phyloP scores from a whole-genome alignment of 2,329 filamentous ascomycete genomes.

The Salinomyces thailandicus region DNA sequence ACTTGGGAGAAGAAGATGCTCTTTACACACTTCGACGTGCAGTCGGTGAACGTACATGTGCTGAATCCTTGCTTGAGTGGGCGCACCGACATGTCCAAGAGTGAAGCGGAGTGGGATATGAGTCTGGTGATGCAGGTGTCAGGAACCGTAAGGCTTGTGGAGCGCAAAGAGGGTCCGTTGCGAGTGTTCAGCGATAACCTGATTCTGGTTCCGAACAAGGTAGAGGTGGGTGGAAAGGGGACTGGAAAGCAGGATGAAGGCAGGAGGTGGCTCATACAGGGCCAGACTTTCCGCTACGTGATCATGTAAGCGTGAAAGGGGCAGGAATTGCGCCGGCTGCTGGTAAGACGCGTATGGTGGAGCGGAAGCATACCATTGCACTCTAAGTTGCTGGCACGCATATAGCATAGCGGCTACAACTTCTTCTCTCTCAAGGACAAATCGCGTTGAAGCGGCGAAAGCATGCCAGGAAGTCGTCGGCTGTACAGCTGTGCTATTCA shows the following conservation, averaged over 20 bases:
- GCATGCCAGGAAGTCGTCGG: too few species aligned
- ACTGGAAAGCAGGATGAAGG: slow-evolving; percentile 23
- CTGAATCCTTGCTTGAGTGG: slow-evolving; percentile 48
- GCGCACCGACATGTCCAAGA: slow-evolving; percentile 19
- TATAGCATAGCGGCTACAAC: too few species aligned
- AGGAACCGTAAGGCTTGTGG: slow-evolving; percentile 59
- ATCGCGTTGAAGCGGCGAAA: too few species aligned
- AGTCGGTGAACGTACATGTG: slow-evolving; percentile 67
- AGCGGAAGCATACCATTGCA: too few species aligned
- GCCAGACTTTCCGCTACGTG: slow-evolving; percentile 34
- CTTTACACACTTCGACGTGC: slow-evolving; percentile 58
- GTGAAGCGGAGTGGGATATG: slow-evolving; percentile 47
- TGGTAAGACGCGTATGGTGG: too few species aligned
- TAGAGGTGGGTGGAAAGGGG: slow-evolving; percentile 21
- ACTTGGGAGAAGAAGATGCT: slow-evolving; percentile 59
- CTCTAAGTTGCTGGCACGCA: too few species aligned
- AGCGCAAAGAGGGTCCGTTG: slow-evolving; percentile 48
- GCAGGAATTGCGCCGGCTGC: too few species aligned
- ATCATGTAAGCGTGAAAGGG: too few species aligned
- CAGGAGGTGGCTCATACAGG: slow-evolving; percentile 32
- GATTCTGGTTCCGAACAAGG: slow-evolving; percentile 57
- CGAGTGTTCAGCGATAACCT: slow-evolving; percentile 71
- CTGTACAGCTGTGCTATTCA: too few species aligned
- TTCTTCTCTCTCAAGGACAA: too few species aligned
- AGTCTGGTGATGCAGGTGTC: slow-evolving; percentile 63